These are phyloP conservation scores for Madurella mycetomatis DNA, from an alignment of 2,329 filamentous ascomycete species.

Conservation along the genomic window DNA sequence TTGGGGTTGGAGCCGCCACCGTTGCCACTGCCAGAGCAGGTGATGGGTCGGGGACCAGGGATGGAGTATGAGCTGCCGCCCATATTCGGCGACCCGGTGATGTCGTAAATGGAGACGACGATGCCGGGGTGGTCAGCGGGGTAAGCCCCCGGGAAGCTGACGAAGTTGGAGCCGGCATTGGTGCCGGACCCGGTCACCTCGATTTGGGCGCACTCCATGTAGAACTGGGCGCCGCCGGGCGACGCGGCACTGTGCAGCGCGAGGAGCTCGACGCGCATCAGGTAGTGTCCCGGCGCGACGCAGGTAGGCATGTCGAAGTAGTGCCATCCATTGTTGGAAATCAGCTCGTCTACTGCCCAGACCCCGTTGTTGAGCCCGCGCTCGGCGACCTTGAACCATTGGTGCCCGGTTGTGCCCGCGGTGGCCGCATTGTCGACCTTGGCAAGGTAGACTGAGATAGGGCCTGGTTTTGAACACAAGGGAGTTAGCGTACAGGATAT, in stretches of 20 bases:
- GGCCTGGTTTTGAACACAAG: slow-evolving; percentile 30
- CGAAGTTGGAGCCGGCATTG: slow-evolving; percentile 25
- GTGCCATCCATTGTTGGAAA: slow-evolving; percentile 41
- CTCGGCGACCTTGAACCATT: slow-evolving; percentile 52
- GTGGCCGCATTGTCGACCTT: slow-evolving; percentile 45
- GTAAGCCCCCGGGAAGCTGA: slow-evolving; percentile 36
- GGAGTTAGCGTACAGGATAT: too few species aligned
- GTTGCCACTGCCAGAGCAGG: slow-evolving; percentile 23
- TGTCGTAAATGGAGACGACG: slow-evolving; percentile 33
- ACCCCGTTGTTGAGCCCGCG: slow-evolving; percentile 34
- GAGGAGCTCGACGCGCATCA: slow-evolving; percentile 40
- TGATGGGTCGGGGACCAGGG: slow-evolving; percentile 32
- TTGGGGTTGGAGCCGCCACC: slow-evolving; percentile 10
- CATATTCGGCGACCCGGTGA: slow-evolving; percentile 28
- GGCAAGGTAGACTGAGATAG: slow-evolving; percentile 45
- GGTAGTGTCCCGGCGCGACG: slow-evolving; percentile 38
- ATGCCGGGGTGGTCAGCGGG: slow-evolving; percentile 33
- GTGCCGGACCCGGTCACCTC: slow-evolving; percentile 29
- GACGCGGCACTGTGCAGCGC: slow-evolving; percentile 36
- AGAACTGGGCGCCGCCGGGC: slow-evolving; percentile 36
- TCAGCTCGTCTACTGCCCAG: slow-evolving; percentile 49
- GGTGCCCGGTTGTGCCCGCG: slow-evolving; percentile 33
- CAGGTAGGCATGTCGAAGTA: slow-evolving; percentile 38
- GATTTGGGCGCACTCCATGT: slow-evolving; percentile 37
- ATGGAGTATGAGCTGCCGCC: slow-evolving; percentile 33